Evolutionary conservation across 352 stramenopile genomes (phyloP), one percentile per base, ranked within the genome.

Genomic region (Thalassiosira mediterranea): DNA sequence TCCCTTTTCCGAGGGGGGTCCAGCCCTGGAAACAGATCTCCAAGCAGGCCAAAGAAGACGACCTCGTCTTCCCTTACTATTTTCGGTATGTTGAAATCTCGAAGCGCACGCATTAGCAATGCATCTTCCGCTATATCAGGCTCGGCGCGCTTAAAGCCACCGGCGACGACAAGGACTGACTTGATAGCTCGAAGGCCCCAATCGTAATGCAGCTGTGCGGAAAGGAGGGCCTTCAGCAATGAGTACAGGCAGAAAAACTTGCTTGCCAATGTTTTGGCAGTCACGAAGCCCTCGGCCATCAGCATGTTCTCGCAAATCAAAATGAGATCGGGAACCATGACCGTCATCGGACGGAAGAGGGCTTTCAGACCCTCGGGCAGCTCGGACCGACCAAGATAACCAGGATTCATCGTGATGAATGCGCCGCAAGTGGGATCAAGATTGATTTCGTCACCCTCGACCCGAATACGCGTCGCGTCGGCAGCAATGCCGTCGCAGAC

Each of bases 361-460:
- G 96, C 95, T 61, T 98, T 97, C 5, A 98, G 82, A 77, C 98
- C 98, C 66, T 98, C 96, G 0, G 96, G 96, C 7, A 98, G 91
- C 63, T 98, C 95, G 0, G 95, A 97, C 15, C 96, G 84, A 11
- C 96, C 96, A 0, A 95, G 95, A 72, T 98, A 98, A 0, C 96
- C 96, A 19, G 96, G 96, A 77, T 98, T 98, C 95, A 98, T 98
- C 15, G 96, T 98, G 70, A 98, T 97, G 68, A 97, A 98, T 46
- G 98, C 95, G 68, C 97, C 96, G 72, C 97, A 97, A 40, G 97
- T 96, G 53, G 91, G 88, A 57, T 97, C 96, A 0, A 98, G 82
- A 17, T 93, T 79, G 58, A 98, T 97, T 59, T 96, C 93, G 28
- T 97, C 96, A 17, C 95, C 95, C 91, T 98, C 96, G 62, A 98